Evolutionary conservation across 169 alveolate genomes (phyloP).

Genomic region (Plasmodium falciparum): DNA sequence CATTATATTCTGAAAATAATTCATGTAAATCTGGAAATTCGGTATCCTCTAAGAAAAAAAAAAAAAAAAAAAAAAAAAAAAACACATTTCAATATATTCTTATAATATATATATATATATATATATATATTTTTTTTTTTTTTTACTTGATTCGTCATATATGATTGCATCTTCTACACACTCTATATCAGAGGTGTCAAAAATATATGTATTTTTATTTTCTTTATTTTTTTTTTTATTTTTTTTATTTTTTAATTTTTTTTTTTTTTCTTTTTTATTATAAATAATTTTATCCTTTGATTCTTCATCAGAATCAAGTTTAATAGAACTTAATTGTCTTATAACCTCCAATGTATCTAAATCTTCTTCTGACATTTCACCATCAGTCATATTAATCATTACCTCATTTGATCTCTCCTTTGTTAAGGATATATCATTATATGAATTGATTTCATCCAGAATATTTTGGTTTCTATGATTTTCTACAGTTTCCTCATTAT

Average conservation of each 20-base stretch:
- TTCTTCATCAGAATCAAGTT: conserved; percentile 24
- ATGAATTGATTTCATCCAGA: background rate
- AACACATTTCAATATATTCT: background rate
- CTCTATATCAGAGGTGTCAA: conserved; percentile 27
- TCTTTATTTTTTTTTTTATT: conserved; percentile 18
- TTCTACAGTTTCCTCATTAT: background rate
- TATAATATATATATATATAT: no score
- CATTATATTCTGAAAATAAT: conserved; percentile 86
- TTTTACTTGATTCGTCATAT: conserved; percentile 62
- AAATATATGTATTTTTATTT: conserved; percentile 1
- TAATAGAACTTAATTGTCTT: conserved; percentile 51
- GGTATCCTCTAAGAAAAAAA: no score
- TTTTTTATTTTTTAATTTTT: conserved; percentile 3
- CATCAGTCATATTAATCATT: background rate
- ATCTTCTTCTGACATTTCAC: conserved; percentile 37
- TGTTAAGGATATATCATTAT: background rate
- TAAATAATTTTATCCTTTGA: background rate
- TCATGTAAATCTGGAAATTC: conserved; percentile 88
- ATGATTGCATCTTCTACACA: conserved; percentile 61
- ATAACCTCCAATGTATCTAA: conserved; percentile 28
- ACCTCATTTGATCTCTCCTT: background rate
- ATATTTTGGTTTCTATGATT: background rate
- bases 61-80: background rate
- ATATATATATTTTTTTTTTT: no score
- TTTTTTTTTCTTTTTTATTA: conserved; percentile 34